A percentile compares a stretch with the other conserved stretches of the same genome.
These are phyloP conservation scores for Cercospora sesami DNA, from an alignment of 2,329 filamentous ascomycete genomes.

Conservation along the genomic window DNA sequence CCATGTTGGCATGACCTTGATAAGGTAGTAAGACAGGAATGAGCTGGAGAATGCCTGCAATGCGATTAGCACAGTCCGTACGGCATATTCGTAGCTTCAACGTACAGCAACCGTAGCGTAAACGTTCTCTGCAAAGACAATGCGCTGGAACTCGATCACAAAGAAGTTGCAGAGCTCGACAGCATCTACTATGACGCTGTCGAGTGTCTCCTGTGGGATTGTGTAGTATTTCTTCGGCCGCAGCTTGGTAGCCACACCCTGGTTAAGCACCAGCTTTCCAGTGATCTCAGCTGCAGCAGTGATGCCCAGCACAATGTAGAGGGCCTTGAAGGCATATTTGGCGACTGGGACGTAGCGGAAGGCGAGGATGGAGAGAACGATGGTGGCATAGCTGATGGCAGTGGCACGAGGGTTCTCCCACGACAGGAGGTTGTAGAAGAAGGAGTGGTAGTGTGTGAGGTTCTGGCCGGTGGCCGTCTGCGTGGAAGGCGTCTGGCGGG, in stretches of 20 bases:
- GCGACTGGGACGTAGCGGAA: constrained; percentile 63
- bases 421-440: constrained; percentile 66
- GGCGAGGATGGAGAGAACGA: constrained; percentile 61
- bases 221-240: constrained; percentile 66
- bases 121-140: constrained; percentile 66
- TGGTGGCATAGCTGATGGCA: constrained; percentile 58
- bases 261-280: constrained; percentile 57
- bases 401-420: constrained; percentile 68
- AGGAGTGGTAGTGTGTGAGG: constrained; percentile 66
- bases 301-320: constrained; percentile 60
- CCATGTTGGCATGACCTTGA: constrained; percentile 67
- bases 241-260: constrained; percentile 61
- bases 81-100: constrained; percentile 11
- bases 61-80: constrained; percentile 24
- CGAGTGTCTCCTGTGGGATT: constrained; percentile 63
- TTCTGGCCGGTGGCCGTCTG: constrained; percentile 61
- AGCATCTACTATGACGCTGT: constrained; percentile 61
- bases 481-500: constrained; percentile 54
- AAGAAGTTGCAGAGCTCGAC: constrained; percentile 68
- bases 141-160: constrained; percentile 66
- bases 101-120: constrained; percentile 61
- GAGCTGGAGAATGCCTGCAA: constrained; percentile 59
- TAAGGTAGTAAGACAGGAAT: constrained; percentile 63
- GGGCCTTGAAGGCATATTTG: constrained; percentile 61
- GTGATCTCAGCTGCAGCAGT: constrained; percentile 59